Evolutionary conservation across 192 early-diverging fungal species (phyloP), one percentile per base, ranked within the genome.

Genomic region (Phycomyces nitens): DNA sequence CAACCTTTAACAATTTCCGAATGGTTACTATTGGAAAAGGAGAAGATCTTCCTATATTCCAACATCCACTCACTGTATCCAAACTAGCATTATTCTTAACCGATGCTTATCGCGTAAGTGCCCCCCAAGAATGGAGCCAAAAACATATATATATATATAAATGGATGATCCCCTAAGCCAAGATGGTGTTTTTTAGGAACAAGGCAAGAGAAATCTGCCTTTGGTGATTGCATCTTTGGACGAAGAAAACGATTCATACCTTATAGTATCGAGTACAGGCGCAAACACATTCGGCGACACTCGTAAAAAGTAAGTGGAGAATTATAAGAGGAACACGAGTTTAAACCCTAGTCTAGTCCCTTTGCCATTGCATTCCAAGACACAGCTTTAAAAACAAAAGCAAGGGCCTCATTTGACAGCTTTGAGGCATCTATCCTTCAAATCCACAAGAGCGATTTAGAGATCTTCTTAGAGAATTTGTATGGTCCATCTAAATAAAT

Each of bases 381-480:
- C 58, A 84, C 90, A 3, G 91, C 93, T 0, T 66, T 78, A 11
- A 78, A 85, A 26, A 78, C 86, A 24, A 79, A 82, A 50, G 90
- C 88, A 1, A 75, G 83, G 0, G 73, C 86, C 11, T 80, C 78
- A 20, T 78, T 83, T 56, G 92, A 93, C 60, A 86, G 88, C 39
- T 97, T 97, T 79, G 93, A 96, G 65, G 81, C 85, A n/a, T 83
- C 85, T 5, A 83, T 87, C 16, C 69, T 96, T 15, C 91, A 94
- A 71, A 88, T 97, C 29, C 75, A 71, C 23, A 66, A 80, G 27
- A 83, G 86, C 16, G 94, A 96, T 64, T 68, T 96, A 60, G 75
- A 80, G 6, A 62, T 70, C 24, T 88, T 92, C 75, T 73, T 89
- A 24, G 86, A 89, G 42, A 64, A 60, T 10, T 51, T 75, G 26